Base-by-base conservation (phyloP, 2,329 filamentous ascomycete genomes). In the Raffaelea albimanens region DNA sequence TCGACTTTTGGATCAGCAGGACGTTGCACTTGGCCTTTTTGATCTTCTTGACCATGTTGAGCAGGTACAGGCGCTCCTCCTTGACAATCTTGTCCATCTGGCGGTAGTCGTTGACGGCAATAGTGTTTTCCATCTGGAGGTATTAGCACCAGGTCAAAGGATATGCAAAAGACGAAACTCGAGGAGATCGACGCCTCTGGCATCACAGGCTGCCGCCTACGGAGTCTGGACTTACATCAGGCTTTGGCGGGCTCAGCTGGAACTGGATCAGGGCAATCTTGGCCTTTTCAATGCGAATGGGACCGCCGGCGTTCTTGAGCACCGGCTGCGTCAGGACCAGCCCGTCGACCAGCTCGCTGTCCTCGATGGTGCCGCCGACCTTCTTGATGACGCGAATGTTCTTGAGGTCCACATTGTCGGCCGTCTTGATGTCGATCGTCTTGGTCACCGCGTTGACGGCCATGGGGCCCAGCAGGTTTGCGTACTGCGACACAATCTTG, bases 41-140 rank as follows among this genome's bases (percentile, higher is more conserved):
- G 69, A 98, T 98, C 78, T 97, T 98, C 80, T 98, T 97, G 63
- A 94, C 90, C 81, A 98, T 87, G 75, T 97, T 97, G 50, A 98
- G 79, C 55, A 98, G 80, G 69, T 98, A 98, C 58, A 93, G 87
- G 57, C 93, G 87, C 74, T 98, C 93, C 71, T 98, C 93, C 72
- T 98, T 98, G 58, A 98, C 80, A 56, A 98, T 98, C 78, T 97
- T 98, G 75, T 98, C 93, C 93, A 98, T 98, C 67, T 98, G 93
- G 62, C 93, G 81, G 77, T 98, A 98, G 73, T 98, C 93, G 68
- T 98, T 98, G 61, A 98, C 93, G 29, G 95, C 84, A 55, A 98
- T 97, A 62, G 94, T 93, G 71, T 98, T 98, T 73, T 98, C 93
- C 93, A 98, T 98, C 82, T 88, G 50, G 18, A 3, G 31, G 31